phyloP scores from a whole-genome alignment of 2,329 filamentous ascomycete genomes.

The Exophiala xenobiotica region DNA sequence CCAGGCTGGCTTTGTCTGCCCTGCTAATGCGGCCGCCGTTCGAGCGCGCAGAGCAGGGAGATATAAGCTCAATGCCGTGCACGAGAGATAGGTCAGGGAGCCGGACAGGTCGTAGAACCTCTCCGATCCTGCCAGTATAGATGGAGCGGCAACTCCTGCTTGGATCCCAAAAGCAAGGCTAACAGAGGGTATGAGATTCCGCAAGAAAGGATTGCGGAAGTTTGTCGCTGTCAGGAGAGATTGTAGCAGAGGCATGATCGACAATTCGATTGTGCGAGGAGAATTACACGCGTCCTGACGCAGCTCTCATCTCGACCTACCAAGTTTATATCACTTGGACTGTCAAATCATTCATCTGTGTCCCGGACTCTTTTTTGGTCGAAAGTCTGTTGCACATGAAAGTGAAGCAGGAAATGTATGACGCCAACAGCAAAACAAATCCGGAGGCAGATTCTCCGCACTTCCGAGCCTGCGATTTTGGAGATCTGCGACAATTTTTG shows the following conservation, averaged over 20 bases:
- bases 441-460: neutral
- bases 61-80: constrained; percentile 61
- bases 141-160: constrained; percentile 61
- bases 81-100: constrained; percentile 64
- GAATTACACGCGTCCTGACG: constrained; percentile 30
- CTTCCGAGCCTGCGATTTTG: neutral
- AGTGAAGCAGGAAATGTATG: neutral
- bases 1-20: constrained; percentile 42
- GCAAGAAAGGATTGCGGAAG: constrained; percentile 62
- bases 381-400: neutral
- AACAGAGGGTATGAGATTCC: constrained; percentile 62
- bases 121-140: constrained; percentile 60
- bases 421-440: neutral
- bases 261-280: too few relatives aligned
- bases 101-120: constrained; percentile 69
- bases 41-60: constrained; percentile 59
- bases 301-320: neutral
- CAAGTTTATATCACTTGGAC: neutral
- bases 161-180: constrained; percentile 64
- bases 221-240: constrained; percentile 60
- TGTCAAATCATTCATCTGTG: neutral
- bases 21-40: constrained; percentile 47
- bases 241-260: constrained; percentile 38
- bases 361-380: neutral
- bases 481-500: constrained; percentile 2